A percentile compares a stretch with the other conserved stretches of the same genome.
These are phyloP conservation scores for Quercus lobata DNA, from an alignment of 331 rosid species.

Conservation along the genomic window DNA sequence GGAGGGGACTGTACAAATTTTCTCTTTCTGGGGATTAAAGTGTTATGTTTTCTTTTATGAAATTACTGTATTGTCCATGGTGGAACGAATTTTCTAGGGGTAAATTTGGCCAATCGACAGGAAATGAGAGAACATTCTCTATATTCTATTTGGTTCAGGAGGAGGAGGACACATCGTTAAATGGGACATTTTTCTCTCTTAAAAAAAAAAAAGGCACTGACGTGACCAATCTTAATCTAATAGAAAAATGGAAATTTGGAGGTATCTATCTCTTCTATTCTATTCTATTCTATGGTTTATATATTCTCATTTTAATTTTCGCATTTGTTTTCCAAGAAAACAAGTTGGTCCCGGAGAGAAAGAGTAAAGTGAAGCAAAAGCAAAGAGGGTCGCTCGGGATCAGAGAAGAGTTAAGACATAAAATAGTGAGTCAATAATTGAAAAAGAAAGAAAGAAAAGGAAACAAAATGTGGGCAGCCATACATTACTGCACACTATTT, in stretches of 20 bases:
- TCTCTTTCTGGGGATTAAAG: no score
- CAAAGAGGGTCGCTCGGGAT: slow-evolving; percentile 66
- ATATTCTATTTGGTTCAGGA: no score
- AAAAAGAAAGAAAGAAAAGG: slow-evolving; percentile 32
- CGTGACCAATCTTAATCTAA: no score
- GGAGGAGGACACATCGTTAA: no score
- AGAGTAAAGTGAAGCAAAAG: slow-evolving; percentile 42
- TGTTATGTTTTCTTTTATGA: not conserved
- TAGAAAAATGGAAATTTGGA: not conserved
- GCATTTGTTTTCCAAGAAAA: slow-evolving; percentile 22
- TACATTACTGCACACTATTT: slow-evolving; percentile 8
- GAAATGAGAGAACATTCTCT: not conserved
- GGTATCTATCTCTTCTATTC: not conserved
- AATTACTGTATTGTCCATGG: not conserved
- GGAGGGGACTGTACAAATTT: no score
- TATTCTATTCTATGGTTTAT: no score
- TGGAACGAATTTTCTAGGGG: not conserved
- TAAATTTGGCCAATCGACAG: not conserved
- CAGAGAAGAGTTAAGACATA: slow-evolving; percentile 43
- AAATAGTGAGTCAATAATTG: slow-evolving; percentile 46
- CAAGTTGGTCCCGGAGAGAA: slow-evolving; percentile 50
- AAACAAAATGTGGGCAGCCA: slow-evolving; percentile 28
- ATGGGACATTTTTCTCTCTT: no score
- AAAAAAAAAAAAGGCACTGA: no score
- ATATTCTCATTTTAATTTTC: not conserved